Base-by-base conservation (phyloP, 106 monocot genomes). In the Ottelia alismoides region DNA sequence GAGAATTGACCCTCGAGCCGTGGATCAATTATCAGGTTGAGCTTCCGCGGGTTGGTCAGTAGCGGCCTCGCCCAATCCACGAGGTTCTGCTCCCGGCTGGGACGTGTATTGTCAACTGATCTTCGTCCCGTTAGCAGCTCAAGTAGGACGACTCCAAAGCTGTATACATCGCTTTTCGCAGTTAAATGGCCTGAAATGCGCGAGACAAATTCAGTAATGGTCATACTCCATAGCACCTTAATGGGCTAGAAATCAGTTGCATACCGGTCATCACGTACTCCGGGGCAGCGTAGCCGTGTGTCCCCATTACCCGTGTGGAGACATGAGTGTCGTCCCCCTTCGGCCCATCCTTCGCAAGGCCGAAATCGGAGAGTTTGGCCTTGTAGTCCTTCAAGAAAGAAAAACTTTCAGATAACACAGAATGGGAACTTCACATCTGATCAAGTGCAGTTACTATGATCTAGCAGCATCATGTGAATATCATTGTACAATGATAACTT, bases 91-190 rank as follows among this genome's bases (percentile, higher is more conserved):
- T 89, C 83, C 57, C 77, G 65, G 2, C 30, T 28, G 0, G 70
- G 73, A 25, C 73, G 58, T 12, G 51, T 51, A 17, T 65, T 73
- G 58, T 89, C 88, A 16, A 83, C 64, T 0, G 62, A 80, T 23
- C 62, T 31, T 44, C 83, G 63, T 0, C 88, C 88, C 0, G 79
- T 66, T 25, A 89, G 35, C 10, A 89, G 57, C 68, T 88, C 87
- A n/a, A 88, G 52, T 7, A 88, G 51, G 23, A 88, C 82, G 1
- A 88, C 87, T 22, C 87, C 87, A 31, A 82, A 88, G 54, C 87
- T 88, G 58, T 82, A 88, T 2, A 88, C 87, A 21, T 88, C 87
- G 20, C 87, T 82, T 62, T 70, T 82, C 0, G 76, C 43, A 4
- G 82, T 82, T 2, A 88, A 78, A 67, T 88, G 87, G 14, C 87